These are phyloP conservation scores for Hygrocybe coccinea DNA, from an alignment of 768 basidiomycete genomes.

Conservation along the genomic window DNA sequence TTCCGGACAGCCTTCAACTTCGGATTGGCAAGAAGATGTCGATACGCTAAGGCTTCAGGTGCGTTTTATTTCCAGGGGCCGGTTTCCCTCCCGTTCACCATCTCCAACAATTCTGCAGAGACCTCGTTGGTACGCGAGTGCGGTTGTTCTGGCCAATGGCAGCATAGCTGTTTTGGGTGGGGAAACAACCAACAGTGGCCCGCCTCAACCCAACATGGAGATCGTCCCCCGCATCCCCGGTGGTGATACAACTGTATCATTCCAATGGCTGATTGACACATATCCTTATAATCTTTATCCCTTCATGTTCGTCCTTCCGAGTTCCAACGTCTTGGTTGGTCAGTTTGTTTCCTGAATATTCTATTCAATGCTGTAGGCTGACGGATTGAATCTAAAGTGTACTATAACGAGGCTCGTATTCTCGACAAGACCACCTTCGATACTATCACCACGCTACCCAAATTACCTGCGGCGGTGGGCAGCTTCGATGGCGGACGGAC, in stretches of 20 bases:
- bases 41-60: conserved; percentile 58
- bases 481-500: conserved; percentile 66
- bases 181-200: conserved; percentile 63
- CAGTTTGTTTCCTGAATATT: conserved; percentile 12
- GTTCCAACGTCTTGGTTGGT: conserved; percentile 67
- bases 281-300: conserved; percentile 81
- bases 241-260: conserved; percentile 52
- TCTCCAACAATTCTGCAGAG: conserved; percentile 29
- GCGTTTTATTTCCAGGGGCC: neutral
- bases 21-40: conserved; percentile 75
- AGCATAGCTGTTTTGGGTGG: conserved; percentile 46
- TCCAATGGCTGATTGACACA: conserved; percentile 65
- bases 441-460: conserved; percentile 57
- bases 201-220: conserved; percentile 65
- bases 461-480: conserved; percentile 70
- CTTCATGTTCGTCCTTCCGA: conserved; percentile 67
- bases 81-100: no score
- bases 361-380: neutral
- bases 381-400: conserved; percentile 37
- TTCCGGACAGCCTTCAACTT: conserved; percentile 64
- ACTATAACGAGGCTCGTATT: conserved; percentile 79
- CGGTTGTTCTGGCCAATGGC: conserved; percentile 68
- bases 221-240: conserved; percentile 63
- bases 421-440: conserved; percentile 61
- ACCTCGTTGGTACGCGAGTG: conserved; percentile 69